Conservation (phyloP, 139 green algal genomes). For the Chlorella sp. region DNA sequence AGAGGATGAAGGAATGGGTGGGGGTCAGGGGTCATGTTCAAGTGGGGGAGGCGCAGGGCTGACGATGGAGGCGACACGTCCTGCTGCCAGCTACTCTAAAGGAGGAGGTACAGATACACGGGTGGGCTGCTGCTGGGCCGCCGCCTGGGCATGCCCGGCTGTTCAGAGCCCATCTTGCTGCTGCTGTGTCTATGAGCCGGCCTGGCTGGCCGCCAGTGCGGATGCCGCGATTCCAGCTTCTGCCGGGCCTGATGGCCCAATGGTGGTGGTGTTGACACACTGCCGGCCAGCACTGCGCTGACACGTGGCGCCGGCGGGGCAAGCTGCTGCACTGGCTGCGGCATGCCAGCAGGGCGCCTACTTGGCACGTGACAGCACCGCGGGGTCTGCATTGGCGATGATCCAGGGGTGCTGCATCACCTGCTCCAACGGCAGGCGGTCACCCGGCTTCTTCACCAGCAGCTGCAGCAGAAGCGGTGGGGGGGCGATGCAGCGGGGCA, state of each 20-base stretch:
- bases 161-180: background rate
- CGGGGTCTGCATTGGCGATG: slow-evolving; percentile 54
- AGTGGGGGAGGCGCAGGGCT: background rate
- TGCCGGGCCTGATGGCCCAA: too few relatives aligned
- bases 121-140: too few relatives aligned
- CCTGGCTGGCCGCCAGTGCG: too few relatives aligned
- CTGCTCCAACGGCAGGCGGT: slow-evolving; percentile 74
- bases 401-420: slow-evolving; percentile 94
- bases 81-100: too few relatives aligned
- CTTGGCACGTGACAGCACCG: slow-evolving; percentile 23
- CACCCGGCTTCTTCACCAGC: slow-evolving; percentile 77
- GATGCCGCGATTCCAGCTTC: too few relatives aligned
- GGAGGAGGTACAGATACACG: too few relatives aligned
- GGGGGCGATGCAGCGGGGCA: background rate
- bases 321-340: background rate
- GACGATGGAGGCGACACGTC: too few relatives aligned
- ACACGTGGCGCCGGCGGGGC: background rate
- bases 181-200: background rate
- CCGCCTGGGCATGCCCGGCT: too few relatives aligned
- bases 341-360: background rate
- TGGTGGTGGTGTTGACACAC: too few relatives aligned
- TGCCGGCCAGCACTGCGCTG: too few relatives aligned
- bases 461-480: slow-evolving; percentile 62
- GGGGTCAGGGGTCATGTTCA: background rate
- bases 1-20: background rate